These are phyloP conservation scores for Fraxinus quadrangulata DNA, from an alignment of 257 asterid species.

Conservation along the genomic window DNA sequence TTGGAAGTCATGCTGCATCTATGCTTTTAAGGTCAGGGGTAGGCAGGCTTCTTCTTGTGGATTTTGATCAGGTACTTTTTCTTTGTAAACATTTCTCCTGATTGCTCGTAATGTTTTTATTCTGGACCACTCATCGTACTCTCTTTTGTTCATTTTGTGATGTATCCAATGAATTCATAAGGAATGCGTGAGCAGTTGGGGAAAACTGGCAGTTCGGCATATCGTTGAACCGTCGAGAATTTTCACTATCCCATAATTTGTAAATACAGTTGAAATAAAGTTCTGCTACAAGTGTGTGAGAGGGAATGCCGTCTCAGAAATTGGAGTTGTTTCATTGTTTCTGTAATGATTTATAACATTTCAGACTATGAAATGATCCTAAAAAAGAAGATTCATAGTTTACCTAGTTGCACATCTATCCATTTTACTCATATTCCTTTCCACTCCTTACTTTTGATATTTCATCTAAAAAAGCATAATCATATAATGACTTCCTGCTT, in stretches of 20 bases:
- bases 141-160: conserved; percentile 12
- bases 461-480: not conserved
- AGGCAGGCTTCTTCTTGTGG: conserved; percentile 89
- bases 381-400: not conserved
- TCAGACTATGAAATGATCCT: not conserved
- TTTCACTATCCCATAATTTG: conserved; percentile 2
- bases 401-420: not conserved
- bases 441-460: not conserved
- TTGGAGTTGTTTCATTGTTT: not conserved
- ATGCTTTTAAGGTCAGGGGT: conserved; percentile 97
- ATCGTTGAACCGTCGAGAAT: not conserved
- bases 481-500: not conserved
- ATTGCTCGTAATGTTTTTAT: not conserved
- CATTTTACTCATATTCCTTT: not conserved
- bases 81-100: conserved; percentile 10
- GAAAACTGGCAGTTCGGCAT: not conserved
- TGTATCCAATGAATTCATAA: conserved; percentile 5
- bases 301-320: not conserved
- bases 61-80: conserved; percentile 83
- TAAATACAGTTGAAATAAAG: conserved; percentile 5
- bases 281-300: not conserved
- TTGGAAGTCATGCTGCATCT: conserved; percentile 97
- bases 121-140: not conserved
- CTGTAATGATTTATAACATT: not conserved
- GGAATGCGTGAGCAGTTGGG: conserved; percentile 10